A percentile compares a stretch with the other conserved stretches of the same genome.
These are phyloP conservation scores for Botrytis fabae DNA, from an alignment of 2,329 filamentous ascomycete species.

Conservation along the genomic window DNA sequence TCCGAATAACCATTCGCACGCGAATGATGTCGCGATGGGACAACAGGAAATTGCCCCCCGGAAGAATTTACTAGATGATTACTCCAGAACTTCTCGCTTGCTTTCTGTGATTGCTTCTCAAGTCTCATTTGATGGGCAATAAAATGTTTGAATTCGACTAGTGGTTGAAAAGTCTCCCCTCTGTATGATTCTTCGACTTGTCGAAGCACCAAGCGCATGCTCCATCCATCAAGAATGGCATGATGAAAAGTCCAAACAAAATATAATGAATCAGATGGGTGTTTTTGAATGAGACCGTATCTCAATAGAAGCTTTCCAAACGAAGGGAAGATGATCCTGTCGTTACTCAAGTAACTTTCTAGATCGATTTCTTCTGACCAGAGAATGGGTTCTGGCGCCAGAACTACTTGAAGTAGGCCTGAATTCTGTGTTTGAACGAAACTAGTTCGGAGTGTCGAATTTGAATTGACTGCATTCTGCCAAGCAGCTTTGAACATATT, in stretches of 20 bases:
- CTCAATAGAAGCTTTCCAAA: constrained; percentile 27
- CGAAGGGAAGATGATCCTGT: not conserved
- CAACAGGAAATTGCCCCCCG: constrained; percentile 50
- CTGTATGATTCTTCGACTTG: constrained; percentile 27
- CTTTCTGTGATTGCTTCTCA: not conserved
- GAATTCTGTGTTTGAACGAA: constrained; percentile 30
- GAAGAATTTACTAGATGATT: constrained; percentile 46
- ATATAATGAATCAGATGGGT: constrained; percentile 33
- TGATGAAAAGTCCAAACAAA: constrained; percentile 58
- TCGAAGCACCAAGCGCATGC: constrained; percentile 40
- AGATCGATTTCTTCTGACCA: constrained; percentile 7
- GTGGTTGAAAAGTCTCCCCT: not conserved
- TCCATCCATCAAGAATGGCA: constrained; percentile 57
- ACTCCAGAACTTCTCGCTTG: constrained; percentile 48
- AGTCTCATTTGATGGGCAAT: constrained; percentile 11
- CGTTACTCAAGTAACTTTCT: constrained; percentile 3
- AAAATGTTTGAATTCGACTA: constrained; percentile 6
- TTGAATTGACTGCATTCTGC: constrained; percentile 33
- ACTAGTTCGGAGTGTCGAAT: constrained; percentile 40
- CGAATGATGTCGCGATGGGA: not conserved
- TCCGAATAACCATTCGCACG: constrained; percentile 4
- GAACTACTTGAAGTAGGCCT: constrained; percentile 27
- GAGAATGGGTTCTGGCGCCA: constrained; percentile 17
- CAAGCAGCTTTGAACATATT: constrained; percentile 36
- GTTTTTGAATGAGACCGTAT: constrained; percentile 10